These are phyloP conservation scores for Silene vulgaris DNA, from an alignment of 179 eudicot genomes.

Conservation along the genomic window DNA sequence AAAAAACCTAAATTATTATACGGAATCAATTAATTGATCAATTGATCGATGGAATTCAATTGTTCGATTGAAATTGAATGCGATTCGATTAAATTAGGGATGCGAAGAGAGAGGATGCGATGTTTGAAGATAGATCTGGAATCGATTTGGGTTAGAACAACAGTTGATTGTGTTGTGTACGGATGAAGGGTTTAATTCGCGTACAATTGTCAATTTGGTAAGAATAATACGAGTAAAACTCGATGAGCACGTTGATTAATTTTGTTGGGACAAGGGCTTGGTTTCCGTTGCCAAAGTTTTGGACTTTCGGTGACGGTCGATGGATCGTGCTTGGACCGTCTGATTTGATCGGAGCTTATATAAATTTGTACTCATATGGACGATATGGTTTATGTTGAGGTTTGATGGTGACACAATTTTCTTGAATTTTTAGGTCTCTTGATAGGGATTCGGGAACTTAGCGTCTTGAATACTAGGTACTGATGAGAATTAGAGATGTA, in stretches of 20 bases:
- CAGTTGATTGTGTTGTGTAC: constrained; percentile 18
- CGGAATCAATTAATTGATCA: background rate
- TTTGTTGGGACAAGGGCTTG: background rate
- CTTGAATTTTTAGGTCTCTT: no score
- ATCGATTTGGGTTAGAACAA: background rate
- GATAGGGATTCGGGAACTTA: no score
- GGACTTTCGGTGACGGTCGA: no score
- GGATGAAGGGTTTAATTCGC: constrained; percentile 5
- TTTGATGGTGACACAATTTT: no score
- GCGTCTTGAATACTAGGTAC: no score
- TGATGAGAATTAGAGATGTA: no score
- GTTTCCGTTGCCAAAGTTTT: no score
- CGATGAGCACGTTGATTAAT: background rate
- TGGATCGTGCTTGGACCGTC: no score
- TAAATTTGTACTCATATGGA: no score
- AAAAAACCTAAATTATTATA: background rate
- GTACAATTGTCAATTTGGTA: constrained; percentile 4
- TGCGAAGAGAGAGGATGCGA: background rate
- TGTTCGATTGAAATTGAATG: background rate
- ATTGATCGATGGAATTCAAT: background rate
- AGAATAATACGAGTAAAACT: background rate
- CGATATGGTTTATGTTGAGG: no score
- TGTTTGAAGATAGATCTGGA: constrained; percentile 12
- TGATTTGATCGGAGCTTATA: no score
- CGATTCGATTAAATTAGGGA: background rate